Percentiles rank a stretch among this genome's conserved stretches.
Conservation (phyloP, 139 green algal genomes). For the Auxenochlorella pyrenoidosa region DNA sequence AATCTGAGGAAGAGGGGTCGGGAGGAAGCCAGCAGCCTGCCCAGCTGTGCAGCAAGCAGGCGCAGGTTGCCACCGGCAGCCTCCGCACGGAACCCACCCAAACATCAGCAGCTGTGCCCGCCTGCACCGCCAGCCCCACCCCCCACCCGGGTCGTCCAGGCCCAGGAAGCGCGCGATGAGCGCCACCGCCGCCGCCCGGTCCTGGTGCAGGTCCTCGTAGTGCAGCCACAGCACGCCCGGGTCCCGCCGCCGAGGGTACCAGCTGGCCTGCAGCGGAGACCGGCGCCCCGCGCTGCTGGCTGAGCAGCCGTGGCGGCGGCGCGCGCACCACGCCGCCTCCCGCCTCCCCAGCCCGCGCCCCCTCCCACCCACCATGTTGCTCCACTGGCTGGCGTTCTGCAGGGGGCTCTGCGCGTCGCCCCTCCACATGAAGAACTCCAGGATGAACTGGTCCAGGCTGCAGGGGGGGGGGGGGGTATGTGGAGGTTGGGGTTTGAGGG, state of each 20-base stretch:
- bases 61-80: too few relatives aligned
- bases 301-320: too few relatives aligned
- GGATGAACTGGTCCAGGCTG: conserved; percentile 43
- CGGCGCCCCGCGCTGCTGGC: too few relatives aligned
- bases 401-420: conserved; percentile 24
- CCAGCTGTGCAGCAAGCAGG: too few relatives aligned
- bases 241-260: conserved; percentile 27
- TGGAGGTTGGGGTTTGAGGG: too few relatives aligned
- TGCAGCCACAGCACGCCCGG: conserved; percentile 53
- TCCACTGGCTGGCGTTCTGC: conserved; percentile 46
- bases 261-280: conserved; percentile 8
- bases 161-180: conserved; percentile 51
- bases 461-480: neutral
- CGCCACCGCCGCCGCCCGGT: conserved; percentile 38
- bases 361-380: conserved; percentile 34
- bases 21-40: too few relatives aligned
- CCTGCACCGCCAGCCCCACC: neutral
- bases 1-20: too few relatives aligned
- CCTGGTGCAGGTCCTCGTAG: conserved; percentile 60
- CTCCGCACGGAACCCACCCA: too few relatives aligned
- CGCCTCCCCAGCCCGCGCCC: neutral
- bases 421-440: conserved; percentile 34
- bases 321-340: too few relatives aligned
- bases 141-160: conserved; percentile 24
- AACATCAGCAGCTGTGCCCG: too few relatives aligned